Conservation (phyloP, 352 stramenopile species). For the Globisporangium middletonii region DNA sequence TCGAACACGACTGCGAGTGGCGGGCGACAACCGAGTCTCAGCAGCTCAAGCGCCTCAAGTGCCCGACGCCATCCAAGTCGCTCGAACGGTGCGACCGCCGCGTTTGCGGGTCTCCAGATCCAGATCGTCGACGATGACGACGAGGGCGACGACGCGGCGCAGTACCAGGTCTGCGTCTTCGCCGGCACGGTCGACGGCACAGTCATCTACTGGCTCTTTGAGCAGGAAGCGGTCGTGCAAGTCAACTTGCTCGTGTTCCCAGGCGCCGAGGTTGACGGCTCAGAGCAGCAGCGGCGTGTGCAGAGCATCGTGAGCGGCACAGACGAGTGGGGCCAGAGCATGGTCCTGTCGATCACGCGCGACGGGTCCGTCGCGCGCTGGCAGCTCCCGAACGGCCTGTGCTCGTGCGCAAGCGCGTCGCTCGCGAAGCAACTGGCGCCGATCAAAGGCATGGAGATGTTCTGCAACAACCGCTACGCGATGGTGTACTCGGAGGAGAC, state of each 20-base stretch:
- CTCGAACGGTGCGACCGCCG: neutral
- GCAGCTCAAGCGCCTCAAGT: neutral
- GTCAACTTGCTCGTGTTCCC: conserved; percentile 60
- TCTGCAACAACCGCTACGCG: conserved; percentile 63
- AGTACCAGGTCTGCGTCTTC: conserved; percentile 63
- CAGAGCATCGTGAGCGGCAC: conserved; percentile 60
- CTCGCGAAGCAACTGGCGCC: conserved; percentile 57
- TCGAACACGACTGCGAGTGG: conserved; percentile 35
- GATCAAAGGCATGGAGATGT: conserved; percentile 63
- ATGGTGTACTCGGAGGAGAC: conserved; percentile 67
- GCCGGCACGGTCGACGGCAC: conserved; percentile 53
- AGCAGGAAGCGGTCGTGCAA: conserved; percentile 50
- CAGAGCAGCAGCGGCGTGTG: conserved; percentile 13
- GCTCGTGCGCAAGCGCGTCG: conserved; percentile 38
- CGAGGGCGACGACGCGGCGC: conserved; percentile 24
- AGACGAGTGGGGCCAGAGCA: conserved; percentile 77
- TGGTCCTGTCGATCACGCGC: conserved; percentile 49
- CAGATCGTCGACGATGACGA: conserved; percentile 35
- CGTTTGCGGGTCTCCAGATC: conserved; percentile 19
- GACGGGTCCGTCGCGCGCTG: conserved; percentile 53
- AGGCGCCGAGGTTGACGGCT: conserved; percentile 1
- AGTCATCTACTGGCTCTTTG: conserved; percentile 71
- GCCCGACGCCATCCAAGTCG: neutral
- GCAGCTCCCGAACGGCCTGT: conserved; percentile 64
- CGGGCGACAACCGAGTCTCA: conserved; percentile 6